Percentiles rank a stretch among this genome's conserved stretches.
phyloP scores from a whole-genome alignment of 176 grass and related monocot genomes.

The Aegilops tauschii region DNA sequence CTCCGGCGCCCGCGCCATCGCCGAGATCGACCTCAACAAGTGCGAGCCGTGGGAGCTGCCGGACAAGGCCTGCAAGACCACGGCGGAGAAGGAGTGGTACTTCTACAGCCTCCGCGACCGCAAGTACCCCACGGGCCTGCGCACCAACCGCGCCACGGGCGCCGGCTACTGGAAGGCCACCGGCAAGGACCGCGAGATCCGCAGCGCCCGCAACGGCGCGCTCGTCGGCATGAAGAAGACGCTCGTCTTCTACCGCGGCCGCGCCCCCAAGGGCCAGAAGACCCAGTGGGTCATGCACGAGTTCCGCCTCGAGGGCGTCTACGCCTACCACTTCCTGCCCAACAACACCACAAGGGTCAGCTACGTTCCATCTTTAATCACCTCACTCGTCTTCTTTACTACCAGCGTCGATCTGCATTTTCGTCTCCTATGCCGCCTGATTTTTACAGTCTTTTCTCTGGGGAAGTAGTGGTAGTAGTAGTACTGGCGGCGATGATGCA shows the following conservation, averaged over 20 bases:
- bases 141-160: constrained; percentile 85
- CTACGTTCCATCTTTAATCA: too few species aligned
- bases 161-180: constrained; percentile 98
- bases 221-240: constrained; percentile 99
- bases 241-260: constrained; percentile 85
- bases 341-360: constrained; percentile 59
- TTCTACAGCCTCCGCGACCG: constrained; percentile 97
- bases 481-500: not conserved
- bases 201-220: constrained; percentile 39
- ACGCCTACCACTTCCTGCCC: constrained; percentile 63
- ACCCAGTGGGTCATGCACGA: constrained; percentile 98
- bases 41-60: constrained; percentile 96
- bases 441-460: not conserved
- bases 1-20: constrained; percentile 70
- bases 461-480: not conserved
- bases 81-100: constrained; percentile 97
- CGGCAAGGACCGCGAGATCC: constrained; percentile 96
- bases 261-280: constrained; percentile 87
- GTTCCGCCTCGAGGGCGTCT: constrained; percentile 77
- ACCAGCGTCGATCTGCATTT: too few species aligned
- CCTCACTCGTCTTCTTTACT: too few species aligned
- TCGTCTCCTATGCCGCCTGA: not conserved
- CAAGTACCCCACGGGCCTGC: constrained; percentile 92
- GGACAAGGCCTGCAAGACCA: constrained; percentile 69
- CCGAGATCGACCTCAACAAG: constrained; percentile 90